These are phyloP conservation scores for Nicotiana benthamiana DNA, from an alignment of 257 asterid species.

Conservation along the genomic window DNA sequence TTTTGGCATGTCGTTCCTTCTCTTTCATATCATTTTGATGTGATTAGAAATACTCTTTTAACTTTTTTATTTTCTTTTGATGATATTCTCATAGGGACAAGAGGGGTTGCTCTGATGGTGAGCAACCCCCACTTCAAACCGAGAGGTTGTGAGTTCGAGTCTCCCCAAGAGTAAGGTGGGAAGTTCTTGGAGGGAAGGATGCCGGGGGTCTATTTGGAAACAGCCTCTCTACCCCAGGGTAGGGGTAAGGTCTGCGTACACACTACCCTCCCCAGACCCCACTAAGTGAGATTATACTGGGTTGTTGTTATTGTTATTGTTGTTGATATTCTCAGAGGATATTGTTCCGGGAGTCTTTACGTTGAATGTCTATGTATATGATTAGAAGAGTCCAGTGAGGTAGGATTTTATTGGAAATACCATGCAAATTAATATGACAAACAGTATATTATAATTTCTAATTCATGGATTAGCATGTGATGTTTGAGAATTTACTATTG, in stretches of 20 bases:
- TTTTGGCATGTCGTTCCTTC: neutral
- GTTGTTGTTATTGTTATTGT: too few species aligned
- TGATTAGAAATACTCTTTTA: neutral
- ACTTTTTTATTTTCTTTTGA: neutral
- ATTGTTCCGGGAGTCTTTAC: neutral
- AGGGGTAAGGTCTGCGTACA: too few species aligned
- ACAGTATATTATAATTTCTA: neutral
- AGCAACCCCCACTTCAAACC: too few species aligned
- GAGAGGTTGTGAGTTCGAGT: too few species aligned
- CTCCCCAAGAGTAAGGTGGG: too few species aligned
- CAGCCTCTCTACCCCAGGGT: too few species aligned
- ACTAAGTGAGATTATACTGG: too few species aligned
- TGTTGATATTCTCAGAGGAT: neutral
- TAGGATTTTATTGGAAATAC: neutral
- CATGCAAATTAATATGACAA: neutral
- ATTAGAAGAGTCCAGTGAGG: neutral
- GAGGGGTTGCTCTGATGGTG: too few species aligned
- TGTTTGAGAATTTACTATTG: neutral
- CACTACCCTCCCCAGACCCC: too few species aligned
- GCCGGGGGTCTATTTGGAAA: too few species aligned
- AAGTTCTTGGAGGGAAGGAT: too few species aligned
- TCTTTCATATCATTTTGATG: neutral
- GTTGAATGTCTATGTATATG: neutral
- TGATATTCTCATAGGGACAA: too few species aligned
- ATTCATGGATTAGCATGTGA: conserved; percentile 2